Base-by-base conservation (phyloP, 2,329 filamentous ascomycete species). In the Cladosporium sp. region DNA sequence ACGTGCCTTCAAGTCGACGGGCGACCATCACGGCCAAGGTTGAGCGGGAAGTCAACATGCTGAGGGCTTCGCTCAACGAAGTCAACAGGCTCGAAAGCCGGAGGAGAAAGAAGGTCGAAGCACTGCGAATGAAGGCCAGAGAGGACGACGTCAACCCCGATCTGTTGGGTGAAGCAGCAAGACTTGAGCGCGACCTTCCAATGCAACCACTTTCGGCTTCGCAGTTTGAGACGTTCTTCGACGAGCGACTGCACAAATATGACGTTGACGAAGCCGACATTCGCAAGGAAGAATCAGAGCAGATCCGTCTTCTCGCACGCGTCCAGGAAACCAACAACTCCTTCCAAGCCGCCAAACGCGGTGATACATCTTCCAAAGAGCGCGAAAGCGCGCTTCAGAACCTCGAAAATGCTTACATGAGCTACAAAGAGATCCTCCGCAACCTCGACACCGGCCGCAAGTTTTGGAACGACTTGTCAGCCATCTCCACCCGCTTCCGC, bases 401-500 rank as follows among this genome's bases (percentile, higher is more conserved):
- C 62, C 79, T 99, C 9, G 93, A 97, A 73, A 92, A 89, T 63
- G 93, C 91, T 0, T 97, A 96, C 72, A 86, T 92, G 74, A 95
- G 93, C 75, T 97, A 97, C 78, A 96, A 96, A 75, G 93, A 99
- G 72, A 90, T 97, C 59, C 86, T 96, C 59, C 90, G 85, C 64
- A 96, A 97, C 70, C 81, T 97, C 2, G 93, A 97, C 64, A 90
- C 89, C 0, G 94, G 91, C 0, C 82, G 93, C 55, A 97, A 94
- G 72, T 99, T 99, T 72, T 99, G 97, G 78, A 99, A 99, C 66
- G 92, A 97, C 69, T 81, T 99, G 4, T 90, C 89, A 49, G 90
- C 88, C 74, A 92, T 97, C 62, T 89, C 96, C 0, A 88, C 86
- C 38, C 82, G 87, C 9, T 97, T 97, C 72, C 82, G 92, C 17